Conservation (phyloP, 2,329 filamentous ascomycete genomes). For the Dactylella cylindrospora region DNA sequence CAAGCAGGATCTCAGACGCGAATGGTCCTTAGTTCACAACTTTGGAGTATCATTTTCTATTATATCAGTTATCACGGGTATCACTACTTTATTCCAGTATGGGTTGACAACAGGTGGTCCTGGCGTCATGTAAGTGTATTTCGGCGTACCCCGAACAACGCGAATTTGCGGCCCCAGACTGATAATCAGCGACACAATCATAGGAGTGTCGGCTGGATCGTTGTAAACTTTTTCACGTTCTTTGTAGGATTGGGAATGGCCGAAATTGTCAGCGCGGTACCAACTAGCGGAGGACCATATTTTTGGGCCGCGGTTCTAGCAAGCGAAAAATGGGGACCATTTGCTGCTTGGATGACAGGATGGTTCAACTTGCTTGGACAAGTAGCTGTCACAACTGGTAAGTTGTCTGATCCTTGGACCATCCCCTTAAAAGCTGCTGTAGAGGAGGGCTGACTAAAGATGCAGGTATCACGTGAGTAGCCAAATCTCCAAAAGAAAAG, state of each 20-base stretch:
- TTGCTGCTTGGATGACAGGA: conserved; percentile 57
- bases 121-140: conserved; percentile 49
- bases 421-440: too few relatives aligned
- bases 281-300: conserved; percentile 62
- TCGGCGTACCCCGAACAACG: too few relatives aligned
- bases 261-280: conserved; percentile 63
- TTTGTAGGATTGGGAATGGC: conserved; percentile 61
- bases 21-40: conserved; percentile 63
- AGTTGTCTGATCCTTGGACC: too few relatives aligned
- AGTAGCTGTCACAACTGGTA: conserved; percentile 58
- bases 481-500: too few relatives aligned
- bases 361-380: conserved; percentile 58
- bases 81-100: conserved; percentile 62
- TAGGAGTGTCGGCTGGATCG: conserved; percentile 57
- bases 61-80: conserved; percentile 63
- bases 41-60: conserved; percentile 66
- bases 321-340: conserved; percentile 55
- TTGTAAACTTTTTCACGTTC: conserved; percentile 61
- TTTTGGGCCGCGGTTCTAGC: conserved; percentile 64
- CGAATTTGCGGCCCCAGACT: too few relatives aligned
- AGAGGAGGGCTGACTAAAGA: conserved; percentile 9
- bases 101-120: conserved; percentile 61
- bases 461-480: conserved; percentile 34
- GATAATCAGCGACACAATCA: conserved; percentile 4
- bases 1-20: conserved; percentile 61